Evolutionary conservation across 1,284 basidiomycete species (phyloP).

Genomic region (Exobasidium rhododendri): DNA sequence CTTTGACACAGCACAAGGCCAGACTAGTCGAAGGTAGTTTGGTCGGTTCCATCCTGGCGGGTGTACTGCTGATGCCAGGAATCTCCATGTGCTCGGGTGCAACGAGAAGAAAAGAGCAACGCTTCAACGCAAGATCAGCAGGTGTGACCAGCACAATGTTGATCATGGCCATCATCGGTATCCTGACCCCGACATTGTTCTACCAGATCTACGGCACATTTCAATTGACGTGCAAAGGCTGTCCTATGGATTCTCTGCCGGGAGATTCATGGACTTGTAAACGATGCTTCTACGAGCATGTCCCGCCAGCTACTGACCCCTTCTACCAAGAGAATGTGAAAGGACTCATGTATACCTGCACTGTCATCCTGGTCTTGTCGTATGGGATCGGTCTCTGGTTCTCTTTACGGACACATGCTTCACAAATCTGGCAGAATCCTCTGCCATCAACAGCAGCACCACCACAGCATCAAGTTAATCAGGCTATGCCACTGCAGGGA

Average conservation of each 20-base stretch:
- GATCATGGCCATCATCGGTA: constrained; percentile 99
- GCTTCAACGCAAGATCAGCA: constrained; percentile 96
- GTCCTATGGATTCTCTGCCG: constrained; percentile 60
- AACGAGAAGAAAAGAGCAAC: constrained; percentile 85
- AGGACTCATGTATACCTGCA: constrained; percentile 89
- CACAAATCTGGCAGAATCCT: constrained; percentile 96
- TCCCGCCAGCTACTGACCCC: constrained; percentile 84
- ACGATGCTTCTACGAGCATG: constrained; percentile 91
- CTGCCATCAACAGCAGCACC: constrained; percentile 36
- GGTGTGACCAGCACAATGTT: constrained; percentile 99
- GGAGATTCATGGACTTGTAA: constrained; percentile 71
- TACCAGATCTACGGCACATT: constrained; percentile 99
- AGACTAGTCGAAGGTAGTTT: constrained; percentile 95
- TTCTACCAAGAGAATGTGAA: constrained; percentile 97
- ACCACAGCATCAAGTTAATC: constrained; percentile 9
- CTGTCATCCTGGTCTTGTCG: constrained; percentile 80
- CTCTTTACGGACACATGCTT: constrained; percentile 93
- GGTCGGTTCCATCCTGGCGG: constrained; percentile 86
- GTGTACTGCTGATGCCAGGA: constrained; percentile 94
- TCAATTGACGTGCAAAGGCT: constrained; percentile 86
- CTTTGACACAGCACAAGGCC: constrained; percentile 82
- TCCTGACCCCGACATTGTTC: constrained; percentile 90
- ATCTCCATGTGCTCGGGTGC: constrained; percentile 96
- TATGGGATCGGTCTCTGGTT: constrained; percentile 98
- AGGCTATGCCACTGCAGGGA: constrained; percentile 21